phyloP scores from a whole-genome alignment of 441 rosid species.

The Populus hybrid region DNA sequence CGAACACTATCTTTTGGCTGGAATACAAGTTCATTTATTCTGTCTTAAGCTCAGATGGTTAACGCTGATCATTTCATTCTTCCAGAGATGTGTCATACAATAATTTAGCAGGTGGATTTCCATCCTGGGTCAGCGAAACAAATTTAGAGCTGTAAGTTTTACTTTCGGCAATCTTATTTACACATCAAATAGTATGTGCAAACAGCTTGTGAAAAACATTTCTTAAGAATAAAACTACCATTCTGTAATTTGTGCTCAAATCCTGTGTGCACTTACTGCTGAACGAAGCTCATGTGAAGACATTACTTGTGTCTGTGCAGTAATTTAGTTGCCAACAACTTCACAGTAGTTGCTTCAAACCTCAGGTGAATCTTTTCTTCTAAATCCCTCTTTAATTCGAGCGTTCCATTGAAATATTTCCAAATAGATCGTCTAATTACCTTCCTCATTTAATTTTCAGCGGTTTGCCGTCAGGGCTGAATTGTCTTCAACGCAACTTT shows the following conservation, averaged over 20 bases:
- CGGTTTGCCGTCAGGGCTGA: constrained; percentile 36
- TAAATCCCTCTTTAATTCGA: constrained; percentile 3
- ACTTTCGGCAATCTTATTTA: background rate
- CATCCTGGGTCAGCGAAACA: constrained; percentile 49
- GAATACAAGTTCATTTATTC: background rate
- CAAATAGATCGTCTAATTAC: background rate
- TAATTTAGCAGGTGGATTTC: constrained; percentile 56
- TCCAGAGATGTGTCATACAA: constrained; percentile 79
- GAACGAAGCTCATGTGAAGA: constrained; percentile 8
- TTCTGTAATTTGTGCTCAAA: background rate
- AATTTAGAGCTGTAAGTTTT: constrained; percentile 49
- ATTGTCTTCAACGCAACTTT: constrained; percentile 62
- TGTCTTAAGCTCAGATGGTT: background rate
- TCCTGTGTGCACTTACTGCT: background rate
- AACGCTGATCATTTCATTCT: constrained; percentile 6
- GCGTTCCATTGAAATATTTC: background rate
- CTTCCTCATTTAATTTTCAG: constrained; percentile 18
- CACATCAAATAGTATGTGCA: background rate
- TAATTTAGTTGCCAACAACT: constrained; percentile 66
- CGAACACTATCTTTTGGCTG: background rate
- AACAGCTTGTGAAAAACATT: background rate
- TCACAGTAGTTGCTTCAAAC: constrained; percentile 38
- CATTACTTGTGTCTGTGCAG: constrained; percentile 33
- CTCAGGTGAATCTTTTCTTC: constrained; percentile 45
- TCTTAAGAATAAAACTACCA: no score